Evolutionary conservation across 2,329 filamentous ascomycete genomes (phyloP), one percentile per base, ranked within the genome.

Genomic region (Claviceps sp.): DNA sequence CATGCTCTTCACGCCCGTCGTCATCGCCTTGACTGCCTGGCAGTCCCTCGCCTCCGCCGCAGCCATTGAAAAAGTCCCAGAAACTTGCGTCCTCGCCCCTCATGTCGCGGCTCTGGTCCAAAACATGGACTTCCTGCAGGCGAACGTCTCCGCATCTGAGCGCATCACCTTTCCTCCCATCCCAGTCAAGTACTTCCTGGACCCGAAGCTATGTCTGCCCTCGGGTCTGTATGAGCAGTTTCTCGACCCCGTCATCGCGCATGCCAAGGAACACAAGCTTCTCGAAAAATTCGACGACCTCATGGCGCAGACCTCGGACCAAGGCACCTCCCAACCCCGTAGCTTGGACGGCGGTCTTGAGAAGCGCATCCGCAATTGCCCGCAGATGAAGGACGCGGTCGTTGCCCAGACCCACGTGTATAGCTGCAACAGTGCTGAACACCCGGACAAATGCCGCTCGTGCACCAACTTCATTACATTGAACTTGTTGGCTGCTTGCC

Each of bases 21-120:
- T 47, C 26, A 18, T 47, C 8, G 44, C 44, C 44, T 13, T 47
- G 20, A 47, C 26, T 18, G 44, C 44, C 3, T 47, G 44, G 44
- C 44, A 47, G 4, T 47, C 44, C 4, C 9, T 36, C 13, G 44
- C n/a, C 44, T 4, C 26, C 9, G 44, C 26, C 5, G 26, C 16
- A n/a, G 44, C 16, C 8, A 14, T 47, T 3, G n/a, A 47, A 20
- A 34, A n/a, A 4, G 13, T 11, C 2, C n/a, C 16, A 2, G 14
- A 8, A 20, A 4, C 41, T 8, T 42, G 42, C 18, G 20, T 44
- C 20, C 20, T 13, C 8, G 24, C 24, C 9, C 1, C 16, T 4
- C 43, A 45, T 2, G 13, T n/a, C 14, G 0, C 1, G 1, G 43
- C 43, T 4, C 22, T 45, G n/a, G 6, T 6, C 9, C 2, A 30